Conservation (phyloP, 352 stramenopile species). For the Albugo candida region DNA sequence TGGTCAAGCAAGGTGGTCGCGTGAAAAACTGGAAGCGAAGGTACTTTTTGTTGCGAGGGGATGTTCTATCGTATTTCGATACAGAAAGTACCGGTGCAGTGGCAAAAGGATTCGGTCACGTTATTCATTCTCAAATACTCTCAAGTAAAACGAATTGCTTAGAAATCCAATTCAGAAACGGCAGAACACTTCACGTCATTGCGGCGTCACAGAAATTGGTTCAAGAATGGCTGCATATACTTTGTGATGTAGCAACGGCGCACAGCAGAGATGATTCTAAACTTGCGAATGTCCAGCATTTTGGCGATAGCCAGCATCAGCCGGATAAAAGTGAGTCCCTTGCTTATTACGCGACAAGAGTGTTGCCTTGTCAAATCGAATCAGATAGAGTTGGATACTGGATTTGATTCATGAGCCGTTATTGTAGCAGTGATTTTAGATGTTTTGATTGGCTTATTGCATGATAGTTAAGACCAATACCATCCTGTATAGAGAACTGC, state of each 20-base stretch:
- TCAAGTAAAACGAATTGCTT: slow-evolving; percentile 31
- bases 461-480: too few relatives aligned
- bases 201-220: slow-evolving; percentile 38
- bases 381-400: too few relatives aligned
- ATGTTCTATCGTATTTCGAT: slow-evolving; percentile 69
- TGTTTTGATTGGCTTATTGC: too few relatives aligned
- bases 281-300: slow-evolving; percentile 32
- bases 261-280: slow-evolving; percentile 15
- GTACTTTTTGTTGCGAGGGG: slow-evolving; percentile 57
- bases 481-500: too few relatives aligned
- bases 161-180: slow-evolving; percentile 59
- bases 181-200: slow-evolving; percentile 45
- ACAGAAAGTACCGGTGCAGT: slow-evolving; percentile 44
- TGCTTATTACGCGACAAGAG: slow-evolving; percentile 9
- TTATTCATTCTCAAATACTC: slow-evolving; percentile 54
- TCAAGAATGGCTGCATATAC: slow-evolving; percentile 48
- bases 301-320: slow-evolving; percentile 14
- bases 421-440: too few relatives aligned
- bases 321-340: slow-evolving; percentile 19
- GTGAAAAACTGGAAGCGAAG: slow-evolving; percentile 70
- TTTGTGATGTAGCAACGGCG: slow-evolving; percentile 52
- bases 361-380: too few relatives aligned
- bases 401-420: too few relatives aligned
- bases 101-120: slow-evolving; percentile 66
- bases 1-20: slow-evolving; percentile 55